Evolutionary conservation across 805 yeast genomes (phyloP).

Genomic region (Cyberlindnera mycetangii): DNA sequence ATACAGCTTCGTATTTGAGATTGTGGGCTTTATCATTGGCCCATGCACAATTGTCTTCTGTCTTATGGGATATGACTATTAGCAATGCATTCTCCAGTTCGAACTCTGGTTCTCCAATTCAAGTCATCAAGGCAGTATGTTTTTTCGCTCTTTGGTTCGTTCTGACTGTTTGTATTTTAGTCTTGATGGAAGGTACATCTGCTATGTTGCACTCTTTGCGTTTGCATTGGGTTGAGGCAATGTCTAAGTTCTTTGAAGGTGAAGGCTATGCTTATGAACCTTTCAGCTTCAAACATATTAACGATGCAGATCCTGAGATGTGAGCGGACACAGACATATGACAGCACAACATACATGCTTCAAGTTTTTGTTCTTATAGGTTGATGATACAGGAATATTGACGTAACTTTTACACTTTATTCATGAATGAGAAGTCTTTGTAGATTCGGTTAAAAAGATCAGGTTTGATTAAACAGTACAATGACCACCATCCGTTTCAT

Average conservation of each 20-base stretch:
- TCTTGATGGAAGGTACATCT: constrained; percentile 97
- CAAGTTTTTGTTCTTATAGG: not conserved
- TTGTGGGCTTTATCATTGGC: constrained; percentile 98
- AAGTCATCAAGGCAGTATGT: constrained; percentile 72
- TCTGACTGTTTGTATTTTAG: constrained; percentile 85
- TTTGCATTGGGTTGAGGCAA: constrained; percentile 98
- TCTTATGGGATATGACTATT: constrained; percentile 94
- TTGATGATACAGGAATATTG: not conserved
- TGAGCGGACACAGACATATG: not conserved
- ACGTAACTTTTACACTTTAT: not conserved
- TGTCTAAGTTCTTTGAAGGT: constrained; percentile 97
- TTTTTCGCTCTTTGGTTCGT: constrained; percentile 94
- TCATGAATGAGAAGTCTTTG: not conserved
- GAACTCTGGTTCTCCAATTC: constrained; percentile 40
- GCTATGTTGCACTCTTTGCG: constrained; percentile 98
- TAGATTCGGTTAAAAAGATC: not conserved
- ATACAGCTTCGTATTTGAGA: constrained; percentile 95
- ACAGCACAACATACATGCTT: too few species aligned
- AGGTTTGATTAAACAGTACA: constrained; percentile 16
- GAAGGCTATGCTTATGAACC: constrained; percentile 91
- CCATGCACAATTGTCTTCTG: constrained; percentile 93
- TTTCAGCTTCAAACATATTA: constrained; percentile 53
- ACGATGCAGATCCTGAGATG: constrained; percentile 1
- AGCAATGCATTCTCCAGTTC: constrained; percentile 63
- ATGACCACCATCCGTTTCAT: constrained; percentile 18